Evolutionary conservation across 257 asterid genomes (phyloP), one percentile per base, ranked within the genome.

Genomic region (Capsicum pubescens): DNA sequence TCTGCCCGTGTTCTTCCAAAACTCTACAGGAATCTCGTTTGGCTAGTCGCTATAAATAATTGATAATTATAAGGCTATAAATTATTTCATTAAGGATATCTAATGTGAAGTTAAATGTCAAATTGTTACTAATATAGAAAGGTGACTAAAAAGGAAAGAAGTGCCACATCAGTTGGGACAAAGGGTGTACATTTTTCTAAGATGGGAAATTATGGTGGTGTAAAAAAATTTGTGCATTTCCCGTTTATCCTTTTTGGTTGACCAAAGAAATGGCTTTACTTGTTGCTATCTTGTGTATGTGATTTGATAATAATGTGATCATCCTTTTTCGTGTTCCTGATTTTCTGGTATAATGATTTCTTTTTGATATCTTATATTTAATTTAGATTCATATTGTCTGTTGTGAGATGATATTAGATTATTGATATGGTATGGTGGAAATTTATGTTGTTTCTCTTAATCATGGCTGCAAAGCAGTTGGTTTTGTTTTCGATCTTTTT

Each of bases 321-420:
- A 77, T 77, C 64, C 64, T 56, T 54, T 11, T 77, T 15, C 21
- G 46, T 15, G 15, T 19, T 77, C 5, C 2, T 7, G 50, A 8
- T 55, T 54, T 77, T 54, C 8, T 32, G 21, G 50, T 32, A 26
- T 8, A 26, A 77, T 77, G n/a, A 8, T 77, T 4, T 36, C 39
- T 54, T 26, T 50, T n/a, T 2, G 21, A 50, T 60, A 50, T 50
- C 48, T 26, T 10, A 26, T 52, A 26, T 55, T 54, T 54, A 77
- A 32, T 77, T 77, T 3, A 3, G 64, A 54, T 77, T 55, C 64
- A 8, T 26, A 63, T 77, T 14, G 32, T 77, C 50, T 54, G 50
- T 77, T 76, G 63, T 76, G 81, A 52, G 81, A 52, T 76, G 61
- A 74, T 14, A 50, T 52, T 77, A 54, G 64, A 55, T 32, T 54